Percentiles rank a stretch among this genome's conserved stretches.
Evolutionary conservation across 1,139 yeast genomes (phyloP).

Genomic region (Eremothecium gossypii): DNA sequence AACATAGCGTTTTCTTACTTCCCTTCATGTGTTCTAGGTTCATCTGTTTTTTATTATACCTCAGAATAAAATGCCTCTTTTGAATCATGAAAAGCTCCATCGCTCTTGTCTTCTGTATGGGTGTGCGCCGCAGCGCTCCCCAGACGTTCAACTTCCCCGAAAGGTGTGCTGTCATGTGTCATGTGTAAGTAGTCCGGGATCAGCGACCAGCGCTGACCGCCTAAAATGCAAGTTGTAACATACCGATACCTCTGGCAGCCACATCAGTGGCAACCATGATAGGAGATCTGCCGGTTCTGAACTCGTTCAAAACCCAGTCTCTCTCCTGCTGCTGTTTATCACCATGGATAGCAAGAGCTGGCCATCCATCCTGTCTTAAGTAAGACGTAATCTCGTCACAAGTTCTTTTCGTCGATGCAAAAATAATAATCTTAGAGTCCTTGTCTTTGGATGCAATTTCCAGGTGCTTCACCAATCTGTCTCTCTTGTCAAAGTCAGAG

Average conservation of each 20-base stretch:
- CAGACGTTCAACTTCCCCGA: neutral
- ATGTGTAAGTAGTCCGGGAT: neutral
- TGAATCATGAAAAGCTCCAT: neutral
- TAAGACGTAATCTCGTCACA: conserved; percentile 92
- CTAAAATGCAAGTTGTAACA: conserved; percentile 37
- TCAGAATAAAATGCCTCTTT: neutral
- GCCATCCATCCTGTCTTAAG: conserved; percentile 97
- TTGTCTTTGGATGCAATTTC: conserved; percentile 74
- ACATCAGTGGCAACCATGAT: conserved; percentile 99
- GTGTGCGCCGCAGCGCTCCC: too few relatives aligned
- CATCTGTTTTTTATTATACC: neutral
- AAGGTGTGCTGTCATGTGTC: neutral
- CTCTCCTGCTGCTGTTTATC: conserved; percentile 97
- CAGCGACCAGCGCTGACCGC: neutral
- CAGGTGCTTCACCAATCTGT: conserved; percentile 75
- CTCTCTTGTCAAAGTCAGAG: conserved; percentile 88
- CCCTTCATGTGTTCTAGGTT: conserved; percentile 1
- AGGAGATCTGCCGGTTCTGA: conserved; percentile 85
- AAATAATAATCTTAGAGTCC: conserved; percentile 71
- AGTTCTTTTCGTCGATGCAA: conserved; percentile 92
- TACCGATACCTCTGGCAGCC: conserved; percentile 99
- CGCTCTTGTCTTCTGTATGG: neutral
- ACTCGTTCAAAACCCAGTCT: conserved; percentile 95
- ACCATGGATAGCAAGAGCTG: conserved; percentile 98
- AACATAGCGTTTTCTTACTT: conserved; percentile 4